Evolutionary conservation across 2,329 filamentous ascomycete genomes (phyloP), one percentile per base, ranked within the genome.

Genomic region (Herpotrichia juniperi): DNA sequence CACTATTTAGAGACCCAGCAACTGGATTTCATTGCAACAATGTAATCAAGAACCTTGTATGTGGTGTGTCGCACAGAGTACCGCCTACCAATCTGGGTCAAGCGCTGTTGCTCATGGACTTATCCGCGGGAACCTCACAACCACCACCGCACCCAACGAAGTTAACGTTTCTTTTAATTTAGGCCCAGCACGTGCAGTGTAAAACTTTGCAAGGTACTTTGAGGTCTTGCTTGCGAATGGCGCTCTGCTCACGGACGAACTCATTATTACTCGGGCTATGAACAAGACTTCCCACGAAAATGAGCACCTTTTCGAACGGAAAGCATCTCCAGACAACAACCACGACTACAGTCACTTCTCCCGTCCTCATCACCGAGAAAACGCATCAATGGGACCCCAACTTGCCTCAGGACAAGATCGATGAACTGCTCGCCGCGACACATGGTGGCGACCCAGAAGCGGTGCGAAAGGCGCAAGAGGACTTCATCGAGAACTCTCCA

Each of bases 351-450:
- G 12, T 25, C 21, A 40, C 21, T 10, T 12, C 42, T 12, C 46
- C 28, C 11, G 26, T 51, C 9, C 19, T 3, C 17, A 39, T 55
- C 12, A 55, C 54, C 3, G 53, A 57, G 14, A 59, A 58, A 32
- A 46, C 59, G 11, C 62, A 63, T 44, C 55, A 56, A 53, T 63
- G 60, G 59, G 62, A 64, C 42, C 62, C 62, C 4, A 64, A 64
- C 32, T 46, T 64, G 17, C 50, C 50, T 8, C 59, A 64, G 43
- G 51, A 59, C 3, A 61, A 63, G 45, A 40, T 63, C 26, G 59
- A 64, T 47, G 55, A 54, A 39, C 37, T 64, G 2, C 48, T 49
- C 16, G 56, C 51, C 9, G 62, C 59, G 8, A 57, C 58, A 24
- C 53, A 50, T 30, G 52, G 54, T 44, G 56, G 55, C 8, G 60